Conservation (phyloP, 371 early-diverging fungal species). For the Actinomortierella wolfii region DNA sequence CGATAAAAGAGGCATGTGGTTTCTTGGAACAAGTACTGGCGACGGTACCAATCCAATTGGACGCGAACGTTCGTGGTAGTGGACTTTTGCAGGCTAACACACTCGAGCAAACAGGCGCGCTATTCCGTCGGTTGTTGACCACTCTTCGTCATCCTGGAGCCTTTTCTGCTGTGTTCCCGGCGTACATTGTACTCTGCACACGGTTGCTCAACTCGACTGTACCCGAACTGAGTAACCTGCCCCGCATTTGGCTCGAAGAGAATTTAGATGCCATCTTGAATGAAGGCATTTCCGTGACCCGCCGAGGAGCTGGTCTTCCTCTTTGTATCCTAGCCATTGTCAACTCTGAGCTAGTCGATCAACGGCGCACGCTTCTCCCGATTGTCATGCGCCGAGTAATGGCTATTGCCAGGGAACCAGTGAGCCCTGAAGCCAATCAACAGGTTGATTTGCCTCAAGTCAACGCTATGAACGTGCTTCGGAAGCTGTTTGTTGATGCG, state of each 20-base stretch:
- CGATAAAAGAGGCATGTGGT: slow-evolving; percentile 84
- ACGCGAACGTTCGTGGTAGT: slow-evolving; percentile 27
- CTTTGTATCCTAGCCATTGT: slow-evolving; percentile 86
- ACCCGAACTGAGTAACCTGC: slow-evolving; percentile 53
- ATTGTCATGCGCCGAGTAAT: slow-evolving; percentile 72
- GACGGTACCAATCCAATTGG: slow-evolving; percentile 26
- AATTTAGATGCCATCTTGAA: slow-evolving; percentile 55
- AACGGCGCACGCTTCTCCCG: slow-evolving; percentile 62
- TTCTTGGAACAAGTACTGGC: slow-evolving; percentile 49
- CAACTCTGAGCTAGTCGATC: slow-evolving; percentile 68
- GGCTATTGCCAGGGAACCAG: slow-evolving; percentile 59
- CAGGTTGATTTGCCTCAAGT: slow-evolving; percentile 80
- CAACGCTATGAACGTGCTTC: slow-evolving; percentile 89
- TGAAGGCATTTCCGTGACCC: slow-evolving; percentile 82
- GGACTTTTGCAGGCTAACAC: slow-evolving; percentile 22
- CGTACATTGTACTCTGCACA: slow-evolving; percentile 74
- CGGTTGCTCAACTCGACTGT: slow-evolving; percentile 63
- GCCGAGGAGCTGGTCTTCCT: slow-evolving; percentile 93
- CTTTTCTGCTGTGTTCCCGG: slow-evolving; percentile 86
- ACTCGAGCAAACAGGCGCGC: slow-evolving; percentile 52
- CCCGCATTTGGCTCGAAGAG: slow-evolving; percentile 71
- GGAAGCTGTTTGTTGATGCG: slow-evolving; percentile 83
- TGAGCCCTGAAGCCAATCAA: slow-evolving; percentile 54
- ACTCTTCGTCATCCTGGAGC: slow-evolving; percentile 93
- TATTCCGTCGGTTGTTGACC: slow-evolving; percentile 65